Evolutionary conservation across 164 flowering plant species (phyloP), one percentile per base, ranked within the genome.

Genomic region (Macadamia integrifolia): DNA sequence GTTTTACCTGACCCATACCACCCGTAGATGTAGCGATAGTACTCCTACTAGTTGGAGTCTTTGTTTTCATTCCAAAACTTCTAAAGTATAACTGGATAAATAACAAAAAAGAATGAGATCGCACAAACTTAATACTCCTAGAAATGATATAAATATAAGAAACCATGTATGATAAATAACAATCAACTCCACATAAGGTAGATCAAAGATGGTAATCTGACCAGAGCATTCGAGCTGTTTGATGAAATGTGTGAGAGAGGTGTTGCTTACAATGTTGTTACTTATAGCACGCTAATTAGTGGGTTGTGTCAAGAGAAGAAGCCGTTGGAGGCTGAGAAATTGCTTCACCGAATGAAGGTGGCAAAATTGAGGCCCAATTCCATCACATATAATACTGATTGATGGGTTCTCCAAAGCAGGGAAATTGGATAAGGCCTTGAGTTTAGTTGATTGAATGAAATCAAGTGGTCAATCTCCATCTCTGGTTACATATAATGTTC

Each of bases 191-290:
- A 23, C 23, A 23, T 23, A 23, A 23, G 0, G 23, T 23, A 23
- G 23, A 23, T 23, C 62, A 77, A 65, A 3, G 85, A 75, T 64
- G 86, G 91, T 23, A 68, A 74, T 67, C 13, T 84, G 3, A 7
- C 52, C 18, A 71, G 42, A 46, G 94, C 88, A 0, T 79, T 78
- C 44, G 14, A 80, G 56, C 13, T 89, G 84, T 79, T 89, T 65
- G 88, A 79, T 63, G 92, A 88, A 80, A 91, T 89, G 94, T 76
- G 64, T 69, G 76, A 81, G 28, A 76, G 74, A 66, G 89, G 85
- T 15, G 79, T 89, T 12, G 79, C 66, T 9, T 78, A 76, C 56
- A 87, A 84, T 77, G 81, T 80, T 44, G 91, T 89, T 64, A 89
- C 92, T 0, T 91, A 81, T 60, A 89, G 86, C 62, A 80, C 79